Percentiles rank a stretch among this genome's conserved stretches.
Conservation (phyloP, 805 yeast species). For the Metschnikowia rubicola region DNA sequence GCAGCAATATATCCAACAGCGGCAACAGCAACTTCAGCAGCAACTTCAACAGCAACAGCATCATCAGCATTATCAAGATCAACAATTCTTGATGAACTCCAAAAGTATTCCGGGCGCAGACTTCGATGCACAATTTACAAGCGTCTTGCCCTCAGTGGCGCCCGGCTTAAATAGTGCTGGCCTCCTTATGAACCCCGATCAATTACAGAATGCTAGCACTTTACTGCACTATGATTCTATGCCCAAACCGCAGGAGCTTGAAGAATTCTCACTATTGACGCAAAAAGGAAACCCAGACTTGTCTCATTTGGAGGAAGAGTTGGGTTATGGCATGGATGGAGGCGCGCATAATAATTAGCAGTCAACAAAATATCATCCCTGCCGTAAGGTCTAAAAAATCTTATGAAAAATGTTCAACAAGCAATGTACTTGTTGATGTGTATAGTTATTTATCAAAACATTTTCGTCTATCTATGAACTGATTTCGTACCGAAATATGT, state of each 20-base stretch:
- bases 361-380: too few relatives aligned
- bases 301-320: constrained; percentile 40
- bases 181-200: constrained; percentile 22
- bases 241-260: constrained; percentile 44
- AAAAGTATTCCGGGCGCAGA: constrained; percentile 1
- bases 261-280: constrained; percentile 30
- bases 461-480: background rate
- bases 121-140: constrained; percentile 10
- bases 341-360: constrained; percentile 9
- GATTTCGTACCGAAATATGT: constrained; percentile 32
- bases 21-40: constrained; percentile 5
- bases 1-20: constrained; percentile 12
- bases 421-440: background rate
- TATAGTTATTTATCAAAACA: background rate
- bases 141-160: constrained; percentile 12
- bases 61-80: background rate
- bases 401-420: background rate
- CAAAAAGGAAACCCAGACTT: constrained; percentile 24
- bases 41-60: constrained; percentile 6
- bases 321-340: constrained; percentile 45
- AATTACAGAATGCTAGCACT: constrained; percentile 19
- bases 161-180: constrained; percentile 20
- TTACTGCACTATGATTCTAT: constrained; percentile 33
- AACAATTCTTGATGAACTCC: constrained; percentile 3
- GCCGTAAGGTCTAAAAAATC: background rate